Evolutionary conservation across 2,329 filamentous ascomycete species (phyloP).

Genomic region (Balansia obtecta): DNA sequence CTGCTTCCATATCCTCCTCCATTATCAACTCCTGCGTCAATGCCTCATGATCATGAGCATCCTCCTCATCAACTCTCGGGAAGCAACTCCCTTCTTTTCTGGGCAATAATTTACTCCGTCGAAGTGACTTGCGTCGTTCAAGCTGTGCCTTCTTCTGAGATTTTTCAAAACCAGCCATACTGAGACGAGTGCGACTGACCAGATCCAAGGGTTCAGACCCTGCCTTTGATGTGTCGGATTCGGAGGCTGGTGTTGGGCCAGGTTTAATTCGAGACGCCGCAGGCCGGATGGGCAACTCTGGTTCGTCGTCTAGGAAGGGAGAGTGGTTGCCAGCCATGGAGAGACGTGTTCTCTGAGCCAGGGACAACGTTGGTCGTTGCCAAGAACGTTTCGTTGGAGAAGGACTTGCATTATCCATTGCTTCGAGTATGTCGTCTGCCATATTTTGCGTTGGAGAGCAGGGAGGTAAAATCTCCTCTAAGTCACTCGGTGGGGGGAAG

Average conservation of each 20-base stretch:
- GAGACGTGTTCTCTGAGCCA: conserved; percentile 68
- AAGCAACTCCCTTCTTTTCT: conserved; percentile 34
- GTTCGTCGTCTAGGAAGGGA: conserved; percentile 19
- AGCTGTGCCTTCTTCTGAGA: conserved; percentile 48
- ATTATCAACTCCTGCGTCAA: conserved; percentile 57
- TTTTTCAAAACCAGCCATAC: conserved; percentile 50
- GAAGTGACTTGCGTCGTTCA: conserved; percentile 39
- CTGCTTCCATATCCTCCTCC: conserved; percentile 65
- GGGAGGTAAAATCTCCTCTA: neutral
- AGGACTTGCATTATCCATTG: conserved; percentile 41
- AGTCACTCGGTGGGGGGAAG: neutral
- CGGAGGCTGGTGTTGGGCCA: neutral
- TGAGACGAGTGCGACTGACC: conserved; percentile 43
- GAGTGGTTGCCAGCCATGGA: conserved; percentile 58
- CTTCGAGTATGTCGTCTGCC: conserved; percentile 44
- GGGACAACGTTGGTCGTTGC: conserved; percentile 43
- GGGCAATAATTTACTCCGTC: conserved; percentile 27
- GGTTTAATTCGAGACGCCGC: neutral
- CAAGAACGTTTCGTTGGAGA: conserved; percentile 40
- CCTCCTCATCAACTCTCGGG: conserved; percentile 34
- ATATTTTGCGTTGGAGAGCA: conserved; percentile 34
- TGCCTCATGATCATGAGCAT: conserved; percentile 25
- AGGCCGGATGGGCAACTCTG: conserved; percentile 12
- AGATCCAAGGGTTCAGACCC: conserved; percentile 30
- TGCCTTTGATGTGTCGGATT: neutral